Percentiles rank a stretch among this genome's conserved stretches.
Conservation (phyloP, 2,329 filamentous ascomycete genomes). For the Fonsecaea multimorphosa region DNA sequence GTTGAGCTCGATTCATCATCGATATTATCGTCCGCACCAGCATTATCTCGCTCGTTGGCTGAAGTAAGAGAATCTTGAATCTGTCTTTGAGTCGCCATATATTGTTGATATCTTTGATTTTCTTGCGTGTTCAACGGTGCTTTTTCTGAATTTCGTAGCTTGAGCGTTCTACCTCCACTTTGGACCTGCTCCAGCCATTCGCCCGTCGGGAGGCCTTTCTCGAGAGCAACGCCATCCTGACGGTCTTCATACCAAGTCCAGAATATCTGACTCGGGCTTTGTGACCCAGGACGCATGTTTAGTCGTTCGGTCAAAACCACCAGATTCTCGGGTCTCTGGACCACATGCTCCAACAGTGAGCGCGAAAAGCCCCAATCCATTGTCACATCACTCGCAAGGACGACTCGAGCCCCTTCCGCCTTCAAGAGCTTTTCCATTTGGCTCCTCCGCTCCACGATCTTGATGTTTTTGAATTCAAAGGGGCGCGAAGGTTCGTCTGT, state of each 20-base stretch:
- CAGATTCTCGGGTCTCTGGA: constrained; percentile 77
- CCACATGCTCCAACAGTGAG: constrained; percentile 75
- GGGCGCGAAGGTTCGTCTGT: constrained; percentile 64
- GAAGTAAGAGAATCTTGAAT: constrained; percentile 80
- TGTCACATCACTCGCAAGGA: constrained; percentile 87
- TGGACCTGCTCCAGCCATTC: constrained; percentile 71
- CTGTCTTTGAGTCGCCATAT: constrained; percentile 85
- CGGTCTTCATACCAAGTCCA: constrained; percentile 81
- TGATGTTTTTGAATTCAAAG: constrained; percentile 88
- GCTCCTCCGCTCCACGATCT: constrained; percentile 78
- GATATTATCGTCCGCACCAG: constrained; percentile 70
- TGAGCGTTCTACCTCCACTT: constrained; percentile 66
- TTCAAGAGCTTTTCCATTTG: constrained; percentile 74
- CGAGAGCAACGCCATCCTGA: constrained; percentile 66
- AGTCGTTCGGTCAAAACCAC: constrained; percentile 81
- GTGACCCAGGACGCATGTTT: constrained; percentile 44
- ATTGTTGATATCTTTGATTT: constrained; percentile 84
- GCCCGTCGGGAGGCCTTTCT: constrained; percentile 57
- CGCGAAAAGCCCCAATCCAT: constrained; percentile 95
- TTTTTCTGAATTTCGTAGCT: constrained; percentile 66
- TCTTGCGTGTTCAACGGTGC: constrained; percentile 76
- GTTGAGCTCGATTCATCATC: constrained; percentile 86
- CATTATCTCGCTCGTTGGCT: constrained; percentile 59
- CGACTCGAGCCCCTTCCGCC: constrained; percentile 68
- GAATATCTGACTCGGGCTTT: constrained; percentile 66